Percentiles rank a stretch among this genome's conserved stretches.
Evolutionary conservation across 1,284 basidiomycete species (phyloP).

Genomic region (Irpex lacteus): DNA sequence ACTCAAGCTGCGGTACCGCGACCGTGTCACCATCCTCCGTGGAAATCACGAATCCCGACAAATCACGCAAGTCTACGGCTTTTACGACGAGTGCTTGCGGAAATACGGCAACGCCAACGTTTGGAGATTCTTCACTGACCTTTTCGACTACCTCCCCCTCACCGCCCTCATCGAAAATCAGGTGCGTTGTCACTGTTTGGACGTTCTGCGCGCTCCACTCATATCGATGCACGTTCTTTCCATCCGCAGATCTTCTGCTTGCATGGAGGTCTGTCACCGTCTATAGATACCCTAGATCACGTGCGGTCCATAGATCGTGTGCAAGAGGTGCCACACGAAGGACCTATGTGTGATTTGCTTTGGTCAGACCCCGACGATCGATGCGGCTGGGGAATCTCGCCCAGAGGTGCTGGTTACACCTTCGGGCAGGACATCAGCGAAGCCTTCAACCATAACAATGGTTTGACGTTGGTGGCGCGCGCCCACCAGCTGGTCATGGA

Average conservation of each 20-base stretch:
- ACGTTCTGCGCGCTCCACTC: not conserved
- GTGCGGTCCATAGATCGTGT: constrained; percentile 98
- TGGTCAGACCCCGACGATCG: constrained; percentile 99
- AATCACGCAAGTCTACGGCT: constrained; percentile 99
- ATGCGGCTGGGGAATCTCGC: constrained; percentile 99
- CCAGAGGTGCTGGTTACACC: constrained; percentile 97
- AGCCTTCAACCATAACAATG: constrained; percentile 99
- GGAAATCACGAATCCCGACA: constrained; percentile 99
- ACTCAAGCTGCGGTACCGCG: constrained; percentile 96
- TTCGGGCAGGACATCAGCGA: constrained; percentile 99
- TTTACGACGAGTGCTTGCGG: constrained; percentile 98
- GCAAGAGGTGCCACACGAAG: constrained; percentile 98
- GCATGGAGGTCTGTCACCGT: constrained; percentile 97
- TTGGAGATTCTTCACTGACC: constrained; percentile 98
- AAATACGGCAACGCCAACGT: constrained; percentile 99
- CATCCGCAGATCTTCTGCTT: constrained; percentile 93
- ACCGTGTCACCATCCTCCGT: constrained; percentile 96
- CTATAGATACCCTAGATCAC: constrained; percentile 99
- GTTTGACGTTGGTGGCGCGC: constrained; percentile 92
- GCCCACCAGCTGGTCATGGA: constrained; percentile 99
- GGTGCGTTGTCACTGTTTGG: constrained; percentile 51
- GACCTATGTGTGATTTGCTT: constrained; percentile 98
- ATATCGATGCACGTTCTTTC: not conserved
- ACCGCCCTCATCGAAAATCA: constrained; percentile 98
- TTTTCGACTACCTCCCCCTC: constrained; percentile 97